phyloP scores from a whole-genome alignment of 2,329 filamentous ascomycete genomes.

The Cryoendolithus antarcticus region DNA sequence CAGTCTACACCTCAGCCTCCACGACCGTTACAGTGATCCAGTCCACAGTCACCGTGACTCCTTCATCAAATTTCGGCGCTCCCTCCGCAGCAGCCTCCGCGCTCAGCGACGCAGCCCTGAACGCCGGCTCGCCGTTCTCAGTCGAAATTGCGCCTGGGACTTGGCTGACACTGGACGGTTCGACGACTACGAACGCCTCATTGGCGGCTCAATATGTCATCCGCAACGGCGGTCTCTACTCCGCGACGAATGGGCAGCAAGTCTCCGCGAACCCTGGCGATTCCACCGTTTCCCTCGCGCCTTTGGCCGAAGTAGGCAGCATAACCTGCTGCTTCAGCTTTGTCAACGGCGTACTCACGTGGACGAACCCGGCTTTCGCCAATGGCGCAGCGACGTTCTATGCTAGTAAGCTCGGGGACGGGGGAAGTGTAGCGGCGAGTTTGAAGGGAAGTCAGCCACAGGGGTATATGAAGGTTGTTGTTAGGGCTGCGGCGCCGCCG shows the following conservation, averaged over 20 bases:
- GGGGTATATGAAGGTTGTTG: too few relatives aligned
- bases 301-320: slow-evolving; percentile 17
- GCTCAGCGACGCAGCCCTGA: slow-evolving; percentile 15
- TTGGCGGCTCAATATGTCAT: slow-evolving; percentile 21
- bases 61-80: slow-evolving; percentile 7
- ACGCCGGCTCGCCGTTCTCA: slow-evolving; percentile 21
- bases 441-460: slow-evolving; percentile 16
- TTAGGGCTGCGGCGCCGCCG: slow-evolving; percentile 15
- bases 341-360: slow-evolving; percentile 16
- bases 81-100: slow-evolving; percentile 6
- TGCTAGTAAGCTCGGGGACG: slow-evolving; percentile 14
- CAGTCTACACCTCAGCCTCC: slow-evolving; percentile 12
- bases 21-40: slow-evolving; percentile 14
- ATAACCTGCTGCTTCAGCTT: slow-evolving; percentile 21
- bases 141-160: slow-evolving; percentile 15
- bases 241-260: slow-evolving; percentile 11
- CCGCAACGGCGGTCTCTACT: slow-evolving; percentile 14
- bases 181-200: slow-evolving; percentile 20
- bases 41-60: slow-evolving; percentile 17
- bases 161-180: slow-evolving; percentile 21
- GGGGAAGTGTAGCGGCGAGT: slow-evolving; percentile 17
- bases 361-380: slow-evolving; percentile 22
- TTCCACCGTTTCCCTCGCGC: slow-evolving; percentile 10
- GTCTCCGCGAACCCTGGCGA: slow-evolving; percentile 12
- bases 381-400: slow-evolving; percentile 21